phyloP scores from a whole-genome alignment of 106 monocot genomes.

The Acanthochlamys bracteata region DNA sequence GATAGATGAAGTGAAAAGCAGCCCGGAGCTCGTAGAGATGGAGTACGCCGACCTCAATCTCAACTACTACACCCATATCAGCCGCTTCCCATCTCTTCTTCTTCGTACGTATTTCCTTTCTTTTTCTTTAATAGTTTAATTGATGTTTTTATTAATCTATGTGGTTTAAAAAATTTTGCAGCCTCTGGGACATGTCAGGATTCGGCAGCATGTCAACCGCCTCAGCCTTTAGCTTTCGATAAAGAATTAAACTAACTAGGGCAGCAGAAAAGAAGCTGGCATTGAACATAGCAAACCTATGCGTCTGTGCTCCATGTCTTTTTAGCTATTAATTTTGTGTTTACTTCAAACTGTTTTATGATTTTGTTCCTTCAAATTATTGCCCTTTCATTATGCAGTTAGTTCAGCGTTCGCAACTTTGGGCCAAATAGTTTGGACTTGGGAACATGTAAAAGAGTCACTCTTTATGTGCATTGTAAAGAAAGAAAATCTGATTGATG shows the following conservation, averaged over 20 bases:
- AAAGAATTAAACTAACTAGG: slow-evolving; percentile 71
- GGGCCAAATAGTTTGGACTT: slow-evolving; percentile 64
- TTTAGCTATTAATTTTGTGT: not conserved
- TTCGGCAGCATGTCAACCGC: slow-evolving; percentile 95
- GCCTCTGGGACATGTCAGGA: slow-evolving; percentile 78
- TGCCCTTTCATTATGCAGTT: slow-evolving; percentile 34
- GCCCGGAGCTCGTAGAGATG: slow-evolving; percentile 41
- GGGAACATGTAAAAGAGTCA: slow-evolving; percentile 60
- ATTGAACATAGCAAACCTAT: too few relatives aligned
- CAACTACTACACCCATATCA: slow-evolving; percentile 18
- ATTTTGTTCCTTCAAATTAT: not conserved
- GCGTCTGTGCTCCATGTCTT: too few relatives aligned
- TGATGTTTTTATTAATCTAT: not conserved
- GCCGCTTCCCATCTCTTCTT: slow-evolving; percentile 15
- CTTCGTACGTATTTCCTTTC: not conserved
- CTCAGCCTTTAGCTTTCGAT: slow-evolving; percentile 43
- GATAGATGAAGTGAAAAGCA: not conserved
- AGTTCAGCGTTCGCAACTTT: slow-evolving; percentile 78
- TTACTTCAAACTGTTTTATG: not conserved
- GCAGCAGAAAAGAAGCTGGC: too few relatives aligned
- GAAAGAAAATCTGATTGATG: not conserved
- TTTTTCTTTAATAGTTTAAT: not conserved
- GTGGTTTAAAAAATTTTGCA: not conserved
- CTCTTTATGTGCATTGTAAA: not conserved
- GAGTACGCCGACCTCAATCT: slow-evolving; percentile 69